These are phyloP conservation scores for Solanum ahanhuiri DNA, from an alignment of 257 asterid species.

Conservation along the genomic window DNA sequence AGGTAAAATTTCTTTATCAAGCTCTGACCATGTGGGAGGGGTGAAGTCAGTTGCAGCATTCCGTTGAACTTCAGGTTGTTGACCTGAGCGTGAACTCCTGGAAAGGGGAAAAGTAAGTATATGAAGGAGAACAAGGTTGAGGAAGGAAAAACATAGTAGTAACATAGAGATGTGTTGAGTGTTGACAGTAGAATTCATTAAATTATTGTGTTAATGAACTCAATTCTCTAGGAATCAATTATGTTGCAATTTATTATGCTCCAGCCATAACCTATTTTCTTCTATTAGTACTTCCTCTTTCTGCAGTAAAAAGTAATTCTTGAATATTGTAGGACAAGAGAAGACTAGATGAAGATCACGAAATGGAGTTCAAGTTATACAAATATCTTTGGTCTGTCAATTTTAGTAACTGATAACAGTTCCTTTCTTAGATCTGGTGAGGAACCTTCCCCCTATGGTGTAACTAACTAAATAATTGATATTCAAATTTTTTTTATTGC, in stretches of 20 bases:
- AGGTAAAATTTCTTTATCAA: background rate
- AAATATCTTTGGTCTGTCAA: constrained; percentile 3
- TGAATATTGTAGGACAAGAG: constrained; percentile 49
- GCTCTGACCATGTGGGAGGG: background rate
- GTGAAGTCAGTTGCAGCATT: background rate
- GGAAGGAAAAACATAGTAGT: background rate
- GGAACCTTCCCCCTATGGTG: background rate
- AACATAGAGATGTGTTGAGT: background rate
- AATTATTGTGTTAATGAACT: background rate
- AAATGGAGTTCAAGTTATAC: constrained; percentile 37
- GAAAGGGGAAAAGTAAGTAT: background rate
- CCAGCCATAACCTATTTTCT: background rate
- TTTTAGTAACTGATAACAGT: background rate
- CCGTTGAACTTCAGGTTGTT: background rate
- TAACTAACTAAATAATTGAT: background rate
- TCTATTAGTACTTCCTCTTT: background rate
- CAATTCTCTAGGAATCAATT: background rate
- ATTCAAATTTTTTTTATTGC: background rate
- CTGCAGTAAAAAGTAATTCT: constrained; percentile 15
- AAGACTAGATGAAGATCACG: constrained; percentile 56
- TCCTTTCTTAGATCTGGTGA: background rate
- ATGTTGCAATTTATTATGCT: background rate
- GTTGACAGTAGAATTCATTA: background rate
- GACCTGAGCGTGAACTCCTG: background rate
- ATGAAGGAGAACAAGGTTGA: background rate